Base-by-base conservation (phyloP, 495 filamentous ascomycete species). In the Aspergillus cristatus region DNA sequence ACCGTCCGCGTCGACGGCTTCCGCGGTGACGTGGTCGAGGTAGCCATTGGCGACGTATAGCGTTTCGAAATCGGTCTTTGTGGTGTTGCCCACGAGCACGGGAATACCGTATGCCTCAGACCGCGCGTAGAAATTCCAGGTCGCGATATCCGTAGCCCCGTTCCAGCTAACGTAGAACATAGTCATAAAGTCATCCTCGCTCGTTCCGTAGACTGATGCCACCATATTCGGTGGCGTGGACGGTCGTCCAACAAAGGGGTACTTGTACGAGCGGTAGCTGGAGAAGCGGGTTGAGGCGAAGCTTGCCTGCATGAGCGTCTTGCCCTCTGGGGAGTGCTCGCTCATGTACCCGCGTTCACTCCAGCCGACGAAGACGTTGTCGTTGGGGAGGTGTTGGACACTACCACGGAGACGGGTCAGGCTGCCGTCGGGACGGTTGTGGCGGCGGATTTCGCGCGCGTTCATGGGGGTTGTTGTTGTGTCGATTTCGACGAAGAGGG, bases 371-470 rank as follows among this genome's bases (percentile, higher is more conserved):
- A 78, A 68, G 26, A 66, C 45, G 43, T 78, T 77, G 20, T 66
- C 72, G 29, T 70, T 67, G 0, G 73, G 65, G 3, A 82, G 62
- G 2, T 65, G 46, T 45, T 78, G 74, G 12, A 71, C 65, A 39
- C 65, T 78, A 16, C 78, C 78, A 41, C 79, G 76, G n/a, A 74
- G 72, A 13, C 68, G 69, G 14, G 72, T 70, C n/a, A 72, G 53
- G 13, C 62, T 61, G 22, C 50, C 52, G 22, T 74, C 65, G 0
- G 75, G 74, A 18, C 70, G 62, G 34, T 57, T 54, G 41, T 63
- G 65, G 20, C 62, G 60, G 11, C 54, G 51, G 26, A 59, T 43
- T 32, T 65, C 46, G 14, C 47, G 58, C 0, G 76, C 74, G 6
- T 61, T 72, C 56, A 60, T 63, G 3, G 28, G 28, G 48, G 61